Base-by-base conservation (phyloP, 768 basidiomycete genomes). In the Hirschioporus abietinus region DNA sequence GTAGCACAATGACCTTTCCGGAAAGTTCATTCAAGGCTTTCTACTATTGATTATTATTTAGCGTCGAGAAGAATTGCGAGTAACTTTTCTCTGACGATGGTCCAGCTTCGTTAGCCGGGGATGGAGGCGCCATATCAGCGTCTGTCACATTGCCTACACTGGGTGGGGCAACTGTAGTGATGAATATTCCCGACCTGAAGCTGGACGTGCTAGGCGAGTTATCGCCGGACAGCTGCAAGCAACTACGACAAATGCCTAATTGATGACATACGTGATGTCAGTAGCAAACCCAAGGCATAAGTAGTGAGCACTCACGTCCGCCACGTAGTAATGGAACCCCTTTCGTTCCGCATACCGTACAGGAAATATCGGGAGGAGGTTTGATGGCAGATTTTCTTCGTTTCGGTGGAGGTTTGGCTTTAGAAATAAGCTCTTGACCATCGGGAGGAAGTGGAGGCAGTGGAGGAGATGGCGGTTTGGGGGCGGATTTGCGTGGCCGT, bases 321-420 rank as follows among this genome's bases (percentile, higher is more conserved):
- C 89, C 89, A 73, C 88, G 80, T 64, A 91, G 84, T n/a, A 92
- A 79, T 7, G 91, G 91, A 17, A 92, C 90, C 71, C 90, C 88
- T 18, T 82, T 84, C 73, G 85, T 82, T 59, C 83, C 83, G 74
- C 90, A 92, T 7, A 83, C 76, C 52, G 82, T 76, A 68, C 90
- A 92, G 35, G 82, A 77, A 8, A 86, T 86, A 58, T 78, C 76
- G 0, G 79, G 77, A 10, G 73, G 73, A 10, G 69, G 63, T 65
- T 79, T 81, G 0, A 72, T 62, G 6, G 70, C 64, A 58, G 70
- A 68, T 70, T 79, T 81, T 24, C 76, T 76, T 23, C 74, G 69
- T 3, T 74, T 66, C 0, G 78, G 60, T 66, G 73, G 78, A 58
- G 83, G 77, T 68, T 74, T 82, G 2, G 77, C 64, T 66, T 73